A percentile compares a stretch with the other conserved stretches of the same genome.
These are phyloP conservation scores for Mrakia blollopis DNA, from an alignment of 768 basidiomycete genomes.

Conservation along the genomic window DNA sequence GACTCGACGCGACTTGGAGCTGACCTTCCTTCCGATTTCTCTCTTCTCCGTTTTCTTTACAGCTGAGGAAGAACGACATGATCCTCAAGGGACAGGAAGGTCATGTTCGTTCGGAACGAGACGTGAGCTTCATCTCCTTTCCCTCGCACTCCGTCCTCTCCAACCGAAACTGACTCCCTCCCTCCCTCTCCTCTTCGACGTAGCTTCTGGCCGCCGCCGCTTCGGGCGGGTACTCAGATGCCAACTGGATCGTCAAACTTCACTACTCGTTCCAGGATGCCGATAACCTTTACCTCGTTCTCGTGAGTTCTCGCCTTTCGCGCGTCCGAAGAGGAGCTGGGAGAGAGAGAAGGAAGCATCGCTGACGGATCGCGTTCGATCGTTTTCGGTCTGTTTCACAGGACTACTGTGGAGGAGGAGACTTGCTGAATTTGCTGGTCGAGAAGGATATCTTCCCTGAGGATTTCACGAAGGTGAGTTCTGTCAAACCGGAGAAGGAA, in stretches of 20 bases:
- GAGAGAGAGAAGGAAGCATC: no score
- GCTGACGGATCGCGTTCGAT: conserved; percentile 38
- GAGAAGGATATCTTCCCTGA: conserved; percentile 87
- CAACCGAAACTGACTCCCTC: not conserved
- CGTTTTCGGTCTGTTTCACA: conserved; percentile 50
- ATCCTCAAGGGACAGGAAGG: conserved; percentile 63
- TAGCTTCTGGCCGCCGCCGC: conserved; percentile 85
- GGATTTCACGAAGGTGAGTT: conserved; percentile 52
- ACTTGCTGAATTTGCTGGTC: conserved; percentile 91
- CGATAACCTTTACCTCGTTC: conserved; percentile 88
- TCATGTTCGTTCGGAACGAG: conserved; percentile 28
- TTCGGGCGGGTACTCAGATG: conserved; percentile 61
- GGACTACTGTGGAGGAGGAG: conserved; percentile 94
- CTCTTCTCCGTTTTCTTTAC: not conserved
- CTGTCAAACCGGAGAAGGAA: not conserved
- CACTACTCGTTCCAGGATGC: conserved; percentile 90
- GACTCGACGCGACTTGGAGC: not conserved
- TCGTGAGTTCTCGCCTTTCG: conserved; percentile 38
- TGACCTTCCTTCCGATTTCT: not conserved
- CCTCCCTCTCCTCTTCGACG: conserved; percentile 57
- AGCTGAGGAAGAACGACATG: conserved; percentile 43
- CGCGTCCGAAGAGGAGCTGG: not conserved
- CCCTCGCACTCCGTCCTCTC: no score
- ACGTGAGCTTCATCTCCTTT: not conserved
- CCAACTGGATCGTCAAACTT: conserved; percentile 90